Evolutionary conservation across 805 yeast genomes (phyloP).

Genomic region (Candida maris): DNA sequence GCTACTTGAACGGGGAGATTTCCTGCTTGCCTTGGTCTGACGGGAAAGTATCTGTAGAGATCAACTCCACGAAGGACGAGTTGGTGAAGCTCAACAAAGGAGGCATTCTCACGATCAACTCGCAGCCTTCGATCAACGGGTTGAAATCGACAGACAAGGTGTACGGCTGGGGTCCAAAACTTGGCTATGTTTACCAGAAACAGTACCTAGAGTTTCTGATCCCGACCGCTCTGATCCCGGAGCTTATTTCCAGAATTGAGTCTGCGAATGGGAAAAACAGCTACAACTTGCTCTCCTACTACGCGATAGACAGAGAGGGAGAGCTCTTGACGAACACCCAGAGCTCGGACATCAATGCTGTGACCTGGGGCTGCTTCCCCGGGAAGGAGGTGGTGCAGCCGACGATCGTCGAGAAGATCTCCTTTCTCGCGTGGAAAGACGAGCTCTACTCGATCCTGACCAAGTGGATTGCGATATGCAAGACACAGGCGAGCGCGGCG

Average conservation of each 20-base stretch:
- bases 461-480: conserved; percentile 59
- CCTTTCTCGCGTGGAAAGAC: conserved; percentile 96
- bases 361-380: conserved; percentile 98
- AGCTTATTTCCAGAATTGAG: conserved; percentile 43
- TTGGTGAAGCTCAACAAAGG: conserved; percentile 61
- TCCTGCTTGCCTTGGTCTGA: conserved; percentile 92
- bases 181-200: conserved; percentile 92
- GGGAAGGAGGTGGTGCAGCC: conserved; percentile 94
- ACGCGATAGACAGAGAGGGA: conserved; percentile 60
- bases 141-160: conserved; percentile 62
- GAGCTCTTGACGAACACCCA: conserved; percentile 65
- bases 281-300: conserved; percentile 63
- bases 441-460: conserved; percentile 80
- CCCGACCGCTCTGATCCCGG: conserved; percentile 45
- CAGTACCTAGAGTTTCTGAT: conserved; percentile 86
- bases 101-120: conserved; percentile 80
- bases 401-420: conserved; percentile 86
- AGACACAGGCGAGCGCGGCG: conserved; percentile 26
- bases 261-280: conserved; percentile 39
- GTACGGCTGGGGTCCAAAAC: conserved; percentile 93
- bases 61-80: conserved; percentile 54
- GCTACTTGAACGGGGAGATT: conserved; percentile 69
- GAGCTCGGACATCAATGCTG: conserved; percentile 79
- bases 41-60: conserved; percentile 78
- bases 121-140: conserved; percentile 92